A percentile compares a stretch with the other conserved stretches of the same genome.
phyloP scores from a whole-genome alignment of 352 stramenopile species.

The Globisporangium sylvaticum region DNA sequence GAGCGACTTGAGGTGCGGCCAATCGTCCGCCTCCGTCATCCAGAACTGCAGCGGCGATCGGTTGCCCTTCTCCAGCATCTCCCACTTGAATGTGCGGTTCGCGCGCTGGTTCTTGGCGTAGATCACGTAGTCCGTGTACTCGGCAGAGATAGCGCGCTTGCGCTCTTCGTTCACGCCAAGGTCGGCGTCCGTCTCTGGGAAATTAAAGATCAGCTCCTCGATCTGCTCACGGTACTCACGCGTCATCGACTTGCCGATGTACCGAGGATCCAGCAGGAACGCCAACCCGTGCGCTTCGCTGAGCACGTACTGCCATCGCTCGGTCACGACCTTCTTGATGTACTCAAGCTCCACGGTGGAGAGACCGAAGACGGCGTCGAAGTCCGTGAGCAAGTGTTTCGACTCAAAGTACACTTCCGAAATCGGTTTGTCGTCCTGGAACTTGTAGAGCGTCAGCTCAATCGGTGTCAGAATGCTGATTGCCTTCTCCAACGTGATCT shows the following conservation, averaged over 20 bases:
- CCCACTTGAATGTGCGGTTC: conserved; percentile 81
- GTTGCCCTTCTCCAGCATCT: conserved; percentile 81
- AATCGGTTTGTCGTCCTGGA: conserved; percentile 77
- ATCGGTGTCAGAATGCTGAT: conserved; percentile 78
- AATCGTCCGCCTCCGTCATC: conserved; percentile 72
- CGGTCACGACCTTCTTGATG: conserved; percentile 78
- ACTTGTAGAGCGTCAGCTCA: conserved; percentile 80
- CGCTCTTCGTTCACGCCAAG: conserved; percentile 64
- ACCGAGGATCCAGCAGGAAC: conserved; percentile 70
- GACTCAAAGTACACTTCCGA: conserved; percentile 84
- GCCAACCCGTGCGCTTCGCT: conserved; percentile 71
- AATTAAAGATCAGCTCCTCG: conserved; percentile 80
- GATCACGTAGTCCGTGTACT: conserved; percentile 79
- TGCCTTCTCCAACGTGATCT: conserved; percentile 74
- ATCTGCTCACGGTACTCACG: conserved; percentile 81
- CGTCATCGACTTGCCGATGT: conserved; percentile 83
- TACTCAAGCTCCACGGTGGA: conserved; percentile 70
- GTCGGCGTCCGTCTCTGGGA: conserved; percentile 64
- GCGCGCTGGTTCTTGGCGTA: conserved; percentile 80
- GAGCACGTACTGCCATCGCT: conserved; percentile 71
- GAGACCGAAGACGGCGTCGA: conserved; percentile 70
- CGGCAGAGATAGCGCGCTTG: conserved; percentile 58
- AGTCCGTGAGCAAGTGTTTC: conserved; percentile 72
- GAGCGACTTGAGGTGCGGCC: conserved; percentile 71
- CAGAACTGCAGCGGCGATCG: conserved; percentile 78